Conservation (phyloP, 164 flowering plant genomes). For the Warburgia ugandensis region DNA sequence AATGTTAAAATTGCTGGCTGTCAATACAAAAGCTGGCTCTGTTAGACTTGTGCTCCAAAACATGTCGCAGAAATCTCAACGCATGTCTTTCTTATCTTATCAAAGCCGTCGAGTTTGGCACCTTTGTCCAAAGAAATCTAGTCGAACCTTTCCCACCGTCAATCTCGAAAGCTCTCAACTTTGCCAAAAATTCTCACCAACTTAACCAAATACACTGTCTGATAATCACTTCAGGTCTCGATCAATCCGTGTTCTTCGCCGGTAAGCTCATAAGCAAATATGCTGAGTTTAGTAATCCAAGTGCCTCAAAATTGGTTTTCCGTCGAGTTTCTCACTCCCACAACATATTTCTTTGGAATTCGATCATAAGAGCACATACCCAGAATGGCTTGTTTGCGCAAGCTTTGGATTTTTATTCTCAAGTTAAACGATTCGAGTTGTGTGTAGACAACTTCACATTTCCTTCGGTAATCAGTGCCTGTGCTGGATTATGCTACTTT, state of each 20-base stretch:
- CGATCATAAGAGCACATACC: slow-evolving; percentile 46
- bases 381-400: slow-evolving; percentile 28
- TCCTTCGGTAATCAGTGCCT: slow-evolving; percentile 47
- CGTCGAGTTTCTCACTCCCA: slow-evolving; percentile 15
- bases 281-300: slow-evolving; percentile 27
- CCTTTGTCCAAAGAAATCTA: no score
- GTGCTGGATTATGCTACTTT: slow-evolving; percentile 27
- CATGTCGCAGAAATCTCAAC: no score
- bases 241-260: slow-evolving; percentile 28
- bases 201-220: slow-evolving; percentile 32
- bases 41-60: no score
- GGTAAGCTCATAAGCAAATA: slow-evolving; percentile 46
- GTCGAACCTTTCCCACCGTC: slow-evolving; percentile 15
- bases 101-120: no score
- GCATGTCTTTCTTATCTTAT: no score
- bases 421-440: slow-evolving; percentile 22
- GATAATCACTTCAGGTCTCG: slow-evolving; percentile 29
- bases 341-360: slow-evolving; percentile 42
- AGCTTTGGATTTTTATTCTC: slow-evolving; percentile 27
- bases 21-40: no score
- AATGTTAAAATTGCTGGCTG: no score
- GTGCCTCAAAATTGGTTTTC: slow-evolving; percentile 29
- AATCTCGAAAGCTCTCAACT: slow-evolving; percentile 23
- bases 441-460: slow-evolving; percentile 38
- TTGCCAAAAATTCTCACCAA: slow-evolving; percentile 10